Evolutionary conservation across 2,329 filamentous ascomycete genomes (phyloP).

Genomic region (Phoma sp.): DNA sequence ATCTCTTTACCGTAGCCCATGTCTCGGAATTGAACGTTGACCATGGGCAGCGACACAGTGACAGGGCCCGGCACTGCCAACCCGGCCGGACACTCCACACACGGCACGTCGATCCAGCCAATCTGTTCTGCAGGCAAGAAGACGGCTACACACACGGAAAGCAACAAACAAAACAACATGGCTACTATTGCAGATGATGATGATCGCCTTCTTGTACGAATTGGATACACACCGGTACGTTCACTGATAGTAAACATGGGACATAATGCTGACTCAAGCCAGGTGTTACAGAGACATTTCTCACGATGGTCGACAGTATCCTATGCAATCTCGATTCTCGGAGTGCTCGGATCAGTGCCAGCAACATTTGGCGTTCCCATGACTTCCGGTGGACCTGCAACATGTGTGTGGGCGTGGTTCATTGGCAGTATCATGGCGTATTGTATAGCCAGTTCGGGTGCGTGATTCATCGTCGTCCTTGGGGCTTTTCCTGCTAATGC

Average conservation of each 20-base stretch:
- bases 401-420: conserved; percentile 70
- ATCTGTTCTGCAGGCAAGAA: conserved; percentile 33
- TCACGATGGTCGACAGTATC: conserved; percentile 71
- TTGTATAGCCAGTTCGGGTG: conserved; percentile 66
- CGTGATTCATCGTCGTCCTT: not conserved
- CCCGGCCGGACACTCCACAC: conserved; percentile 21
- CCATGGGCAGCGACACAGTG: conserved; percentile 40
- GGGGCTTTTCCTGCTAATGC: not conserved
- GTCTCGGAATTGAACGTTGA: conserved; percentile 28
- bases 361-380: conserved; percentile 67
- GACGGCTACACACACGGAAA: conserved; percentile 25
- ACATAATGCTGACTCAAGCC: conserved; percentile 21
- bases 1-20: conserved; percentile 23
- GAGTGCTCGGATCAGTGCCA: conserved; percentile 69
- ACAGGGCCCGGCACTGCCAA: conserved; percentile 21
- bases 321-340: conserved; percentile 69
- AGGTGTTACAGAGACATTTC: conserved; percentile 67
- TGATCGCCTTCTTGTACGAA: conserved; percentile 64
- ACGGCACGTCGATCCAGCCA: conserved; percentile 22
- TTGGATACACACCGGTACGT: conserved; percentile 67
- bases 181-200: conserved; percentile 64
- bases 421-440: conserved; percentile 69
- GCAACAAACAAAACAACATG: conserved; percentile 42
- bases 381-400: conserved; percentile 65
- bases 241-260: not conserved